Evolutionary conservation across 2,329 filamentous ascomycete species (phyloP), one percentile per base, ranked within the genome.

Genomic region (Fusarium hostae): DNA sequence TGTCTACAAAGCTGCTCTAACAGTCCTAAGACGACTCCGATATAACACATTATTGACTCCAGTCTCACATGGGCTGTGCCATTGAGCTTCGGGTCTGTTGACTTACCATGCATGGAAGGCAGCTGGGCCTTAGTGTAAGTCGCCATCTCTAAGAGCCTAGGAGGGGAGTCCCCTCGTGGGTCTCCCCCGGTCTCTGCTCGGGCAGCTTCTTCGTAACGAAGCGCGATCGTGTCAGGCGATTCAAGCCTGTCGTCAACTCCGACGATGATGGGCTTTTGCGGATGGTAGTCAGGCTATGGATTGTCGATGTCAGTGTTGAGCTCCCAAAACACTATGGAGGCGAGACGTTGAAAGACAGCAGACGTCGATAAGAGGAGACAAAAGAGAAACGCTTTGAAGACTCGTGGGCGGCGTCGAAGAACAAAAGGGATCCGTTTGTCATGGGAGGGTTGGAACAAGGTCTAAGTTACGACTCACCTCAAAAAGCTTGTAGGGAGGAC

Each of bases 61-160:
- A 70, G 75, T 57, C 72, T 68, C 50, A n/a, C 35, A 54, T 48
- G 79, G 75, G 80, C 78, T 78, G 24, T 47, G 13, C 11, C 30
- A 41, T 39, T 30, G 9, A 63, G 26, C 32, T 26, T 44, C 26
- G 16, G 20, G 18, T 13, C 24, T 18, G 13, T 56, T 26, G 34
- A 91, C 94, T 85, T 86, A 97, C 94, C 92, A 83, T 95, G 92
- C 85, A 95, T 88, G 81, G 91, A 92, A 81, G 91, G 87, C 82
- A 90, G 86, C 81, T 92, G 90, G 65, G 89, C 83, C 84, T 97
- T 97, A 86, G 94, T 95, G 83, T 91, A 91, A 82, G 82, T 75
- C 50, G 82, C 81, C 82, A 84, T 84, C 20, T 81, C 77, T 30
- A 80, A 76, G 51, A 81, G 70, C 72, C 75, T 75, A 70, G 79